These are phyloP conservation scores for Amphirosellinia nigrospora DNA, from an alignment of 495 filamentous ascomycete species.

Conservation along the genomic window DNA sequence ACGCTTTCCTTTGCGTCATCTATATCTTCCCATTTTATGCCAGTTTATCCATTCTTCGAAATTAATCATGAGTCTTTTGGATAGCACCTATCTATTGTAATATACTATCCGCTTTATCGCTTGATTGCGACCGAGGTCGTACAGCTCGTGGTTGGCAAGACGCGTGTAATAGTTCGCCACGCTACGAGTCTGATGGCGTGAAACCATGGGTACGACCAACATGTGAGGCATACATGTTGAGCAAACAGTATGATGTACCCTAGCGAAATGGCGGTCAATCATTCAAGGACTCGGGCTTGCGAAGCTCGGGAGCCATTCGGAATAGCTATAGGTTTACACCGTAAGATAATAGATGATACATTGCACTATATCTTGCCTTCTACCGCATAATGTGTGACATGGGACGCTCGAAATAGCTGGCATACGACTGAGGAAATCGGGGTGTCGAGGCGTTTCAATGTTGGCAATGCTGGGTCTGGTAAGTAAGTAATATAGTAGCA, in stretches of 20 bases:
- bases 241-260: constrained; percentile 1
- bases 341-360: background rate
- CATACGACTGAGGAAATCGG: background rate
- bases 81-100: background rate
- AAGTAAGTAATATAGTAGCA: background rate
- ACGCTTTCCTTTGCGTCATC: background rate
- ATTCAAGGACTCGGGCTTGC: constrained; percentile 14
- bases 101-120: background rate
- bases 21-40: background rate
- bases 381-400: constrained; percentile 7
- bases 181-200: background rate
- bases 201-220: background rate
- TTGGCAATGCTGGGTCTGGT: background rate
- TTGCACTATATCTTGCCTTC: constrained; percentile 4
- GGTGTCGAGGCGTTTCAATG: background rate
- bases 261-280: constrained; percentile 23
- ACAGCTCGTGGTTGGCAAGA: background rate
- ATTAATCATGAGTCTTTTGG: background rate
- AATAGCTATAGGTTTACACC: background rate
- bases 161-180: constrained; percentile 4
- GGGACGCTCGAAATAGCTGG: background rate
- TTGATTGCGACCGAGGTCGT: background rate
- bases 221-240: background rate
- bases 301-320: constrained; percentile 9
- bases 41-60: background rate